phyloP scores from a whole-genome alignment of 176 grass and related monocot species.

The Bromus sterilis region DNA sequence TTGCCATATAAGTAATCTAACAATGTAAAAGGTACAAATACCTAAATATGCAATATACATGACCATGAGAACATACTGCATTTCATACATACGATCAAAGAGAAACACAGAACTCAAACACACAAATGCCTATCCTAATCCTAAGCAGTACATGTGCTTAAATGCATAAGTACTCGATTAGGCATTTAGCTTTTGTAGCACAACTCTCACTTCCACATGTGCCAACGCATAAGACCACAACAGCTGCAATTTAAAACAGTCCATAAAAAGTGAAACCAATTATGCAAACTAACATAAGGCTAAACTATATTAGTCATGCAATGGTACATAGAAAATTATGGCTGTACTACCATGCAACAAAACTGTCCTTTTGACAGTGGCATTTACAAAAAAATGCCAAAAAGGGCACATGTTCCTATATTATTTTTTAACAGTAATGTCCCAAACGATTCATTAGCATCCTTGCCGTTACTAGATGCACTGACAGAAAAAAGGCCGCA shows the following conservation, averaged over 20 bases:
- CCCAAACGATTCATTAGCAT: slow-evolving; percentile 6
- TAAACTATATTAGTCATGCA: neutral
- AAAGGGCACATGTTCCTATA: slow-evolving; percentile 14
- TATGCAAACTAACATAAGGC: neutral
- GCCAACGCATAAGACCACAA: neutral
- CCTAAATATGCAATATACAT: neutral
- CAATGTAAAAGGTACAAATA: neutral
- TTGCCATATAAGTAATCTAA: neutral
- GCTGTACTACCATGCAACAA: neutral
- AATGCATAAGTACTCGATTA: neutral
- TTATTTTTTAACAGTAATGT: slow-evolving; percentile 7
- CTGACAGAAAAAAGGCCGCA: neutral
- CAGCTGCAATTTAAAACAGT: neutral
- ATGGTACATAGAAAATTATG: neutral
- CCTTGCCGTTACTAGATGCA: slow-evolving; percentile 9
- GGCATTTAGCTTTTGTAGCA: slow-evolving; percentile 4
- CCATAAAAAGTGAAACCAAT: slow-evolving; percentile 4
- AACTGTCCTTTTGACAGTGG: neutral
- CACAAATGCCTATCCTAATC: neutral
- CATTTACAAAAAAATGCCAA: neutral
- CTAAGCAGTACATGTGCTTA: neutral
- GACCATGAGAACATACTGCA: neutral
- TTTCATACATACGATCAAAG: neutral
- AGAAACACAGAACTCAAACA: neutral
- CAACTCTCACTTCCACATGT: neutral